Conservation (phyloP, 345 rosid genomes). For the Gynandropsis gynandra region DNA sequence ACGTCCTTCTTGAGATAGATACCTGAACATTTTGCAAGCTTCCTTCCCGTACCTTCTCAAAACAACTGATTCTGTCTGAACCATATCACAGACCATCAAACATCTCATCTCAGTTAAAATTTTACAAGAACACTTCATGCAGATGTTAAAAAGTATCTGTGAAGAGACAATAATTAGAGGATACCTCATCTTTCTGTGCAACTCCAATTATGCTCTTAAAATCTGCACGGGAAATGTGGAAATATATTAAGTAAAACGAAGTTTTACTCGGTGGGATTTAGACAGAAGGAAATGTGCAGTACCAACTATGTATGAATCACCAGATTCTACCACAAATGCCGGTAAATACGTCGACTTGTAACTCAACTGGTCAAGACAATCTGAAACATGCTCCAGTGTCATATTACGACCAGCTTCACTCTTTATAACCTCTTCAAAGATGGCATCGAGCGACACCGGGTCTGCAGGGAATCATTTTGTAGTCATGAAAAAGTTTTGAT, state of each 20-base stretch:
- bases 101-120: slow-evolving; percentile 13
- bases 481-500: not conserved
- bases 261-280: not conserved
- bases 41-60: slow-evolving; percentile 61
- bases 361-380: slow-evolving; percentile 48
- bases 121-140: not conserved
- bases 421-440: slow-evolving; percentile 79
- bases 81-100: slow-evolving; percentile 4
- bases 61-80: slow-evolving; percentile 66
- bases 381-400: slow-evolving; percentile 66
- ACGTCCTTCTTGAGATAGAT: slow-evolving; percentile 40
- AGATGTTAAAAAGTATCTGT: no score
- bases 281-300: slow-evolving; percentile 14
- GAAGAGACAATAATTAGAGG: not conserved
- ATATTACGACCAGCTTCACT: slow-evolving; percentile 61
- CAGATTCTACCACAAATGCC: slow-evolving; percentile 33
- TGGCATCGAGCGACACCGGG: slow-evolving; percentile 53
- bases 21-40: slow-evolving; percentile 69
- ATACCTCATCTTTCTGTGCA: slow-evolving; percentile 80
- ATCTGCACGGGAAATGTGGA: slow-evolving; percentile 39
- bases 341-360: slow-evolving; percentile 31
- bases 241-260: not conserved
- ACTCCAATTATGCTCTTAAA: slow-evolving; percentile 50
- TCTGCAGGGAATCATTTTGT: slow-evolving; percentile 34
- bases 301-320: slow-evolving; percentile 56